phyloP scores from a whole-genome alignment of 2,329 filamentous ascomycete species.

The Scytalidium sp. region DNA sequence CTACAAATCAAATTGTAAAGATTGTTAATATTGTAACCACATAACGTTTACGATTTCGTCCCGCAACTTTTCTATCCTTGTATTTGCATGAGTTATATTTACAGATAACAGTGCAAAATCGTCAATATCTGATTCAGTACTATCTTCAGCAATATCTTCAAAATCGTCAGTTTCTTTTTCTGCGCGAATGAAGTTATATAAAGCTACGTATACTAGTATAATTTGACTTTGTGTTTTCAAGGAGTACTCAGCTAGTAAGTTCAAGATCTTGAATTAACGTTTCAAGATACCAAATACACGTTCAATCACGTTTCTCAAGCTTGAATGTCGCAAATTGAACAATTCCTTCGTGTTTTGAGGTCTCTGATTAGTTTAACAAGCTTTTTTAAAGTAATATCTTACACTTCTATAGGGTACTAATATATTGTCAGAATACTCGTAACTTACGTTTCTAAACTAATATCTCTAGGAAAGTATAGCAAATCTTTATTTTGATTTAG shows the following conservation, averaged over 20 bases:
- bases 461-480: neutral
- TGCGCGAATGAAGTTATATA: neutral
- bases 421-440: neutral
- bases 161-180: neutral
- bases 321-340: constrained; percentile 1
- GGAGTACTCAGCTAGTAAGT: neutral
- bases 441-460: neutral
- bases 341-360: neutral
- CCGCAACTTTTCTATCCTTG: neutral
- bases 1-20: neutral
- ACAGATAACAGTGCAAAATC: neutral
- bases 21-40: neutral
- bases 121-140: neutral
- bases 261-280: neutral
- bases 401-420: neutral
- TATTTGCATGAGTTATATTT: neutral
- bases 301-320: neutral
- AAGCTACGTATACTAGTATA: neutral
- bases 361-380: neutral
- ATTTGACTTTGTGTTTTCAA: neutral
- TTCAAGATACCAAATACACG: neutral
- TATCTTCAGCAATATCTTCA: neutral
- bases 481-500: neutral
- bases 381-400: constrained; percentile 1
- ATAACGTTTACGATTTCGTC: neutral